These are phyloP conservation scores for Lomentospora prolificans DNA, from an alignment of 2,329 filamentous ascomycete species.

Conservation along the genomic window DNA sequence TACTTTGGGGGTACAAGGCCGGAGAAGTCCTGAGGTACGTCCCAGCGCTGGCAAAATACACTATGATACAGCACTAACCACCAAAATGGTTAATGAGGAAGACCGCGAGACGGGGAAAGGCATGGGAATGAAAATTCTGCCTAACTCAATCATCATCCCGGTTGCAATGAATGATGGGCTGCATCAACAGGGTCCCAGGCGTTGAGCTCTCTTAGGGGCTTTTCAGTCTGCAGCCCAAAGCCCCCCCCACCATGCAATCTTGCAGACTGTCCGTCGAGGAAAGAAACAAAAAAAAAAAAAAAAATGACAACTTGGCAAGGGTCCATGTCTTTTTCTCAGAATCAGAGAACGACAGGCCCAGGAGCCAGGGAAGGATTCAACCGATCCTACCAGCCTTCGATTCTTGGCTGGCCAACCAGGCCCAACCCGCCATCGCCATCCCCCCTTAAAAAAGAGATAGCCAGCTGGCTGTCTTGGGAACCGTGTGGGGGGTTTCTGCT, in stretches of 20 bases:
- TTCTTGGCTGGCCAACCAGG: not conserved
- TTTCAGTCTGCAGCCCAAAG: not conserved
- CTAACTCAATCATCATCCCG: too few species aligned
- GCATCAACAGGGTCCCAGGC: not conserved
- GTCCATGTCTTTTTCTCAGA: not conserved
- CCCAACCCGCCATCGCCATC: not conserved
- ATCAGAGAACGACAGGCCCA: not conserved
- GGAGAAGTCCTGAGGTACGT: too few species aligned
- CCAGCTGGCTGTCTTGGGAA: not conserved
- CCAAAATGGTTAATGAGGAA: too few species aligned
- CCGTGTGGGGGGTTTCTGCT: too few species aligned
- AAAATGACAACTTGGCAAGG: not conserved
- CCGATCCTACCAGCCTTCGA: not conserved
- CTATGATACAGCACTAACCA: too few species aligned
- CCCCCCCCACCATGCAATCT: not conserved
- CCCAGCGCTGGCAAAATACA: too few species aligned
- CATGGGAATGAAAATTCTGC: too few species aligned
- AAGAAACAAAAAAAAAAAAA: not conserved
- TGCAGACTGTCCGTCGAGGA: not conserved
- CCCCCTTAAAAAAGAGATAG: not conserved
- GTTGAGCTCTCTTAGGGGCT: not conserved
- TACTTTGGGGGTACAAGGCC: too few species aligned
- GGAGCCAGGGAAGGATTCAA: not conserved
- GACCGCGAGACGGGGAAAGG: too few species aligned
- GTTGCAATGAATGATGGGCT: not conserved